phyloP scores from a whole-genome alignment of 345 rosid genomes.

The Populus tremula region DNA sequence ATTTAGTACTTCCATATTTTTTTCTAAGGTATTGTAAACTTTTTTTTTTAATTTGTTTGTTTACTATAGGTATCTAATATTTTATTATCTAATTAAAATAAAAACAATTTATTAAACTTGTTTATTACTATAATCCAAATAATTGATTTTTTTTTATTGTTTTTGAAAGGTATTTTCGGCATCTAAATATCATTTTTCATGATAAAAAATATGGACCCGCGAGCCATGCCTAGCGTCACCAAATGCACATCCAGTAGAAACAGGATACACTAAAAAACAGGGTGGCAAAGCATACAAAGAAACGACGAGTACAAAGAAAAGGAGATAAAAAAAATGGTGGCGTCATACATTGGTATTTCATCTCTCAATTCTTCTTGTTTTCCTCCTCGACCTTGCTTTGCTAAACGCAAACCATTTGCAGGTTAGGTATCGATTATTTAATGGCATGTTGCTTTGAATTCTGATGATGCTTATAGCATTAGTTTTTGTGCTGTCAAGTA shows the following conservation, averaged over 20 bases:
- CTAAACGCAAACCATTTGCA: constrained; percentile 37
- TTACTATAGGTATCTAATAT: too few relatives aligned
- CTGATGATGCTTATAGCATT: neutral
- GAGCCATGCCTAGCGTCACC: neutral
- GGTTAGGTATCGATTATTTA: constrained; percentile 35
- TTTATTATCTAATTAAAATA: too few relatives aligned
- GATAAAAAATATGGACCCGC: too few relatives aligned
- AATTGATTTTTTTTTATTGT: too few relatives aligned
- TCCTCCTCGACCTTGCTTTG: constrained; percentile 35
- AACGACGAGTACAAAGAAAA: neutral
- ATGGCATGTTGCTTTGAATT: neutral
- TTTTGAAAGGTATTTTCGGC: too few relatives aligned
- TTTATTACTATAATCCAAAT: too few relatives aligned
- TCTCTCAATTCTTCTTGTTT: constrained; percentile 37
- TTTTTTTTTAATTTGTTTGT: too few relatives aligned
- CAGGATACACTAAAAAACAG: neutral
- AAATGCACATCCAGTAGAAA: constrained; percentile 4
- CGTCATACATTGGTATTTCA: constrained; percentile 34
- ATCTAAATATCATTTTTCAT: too few relatives aligned
- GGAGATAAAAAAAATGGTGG: constrained; percentile 23
- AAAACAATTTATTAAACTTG: too few relatives aligned
- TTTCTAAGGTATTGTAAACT: too few relatives aligned
- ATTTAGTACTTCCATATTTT: too few relatives aligned
- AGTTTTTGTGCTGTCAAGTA: neutral
- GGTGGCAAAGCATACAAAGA: neutral